Evolutionary conservation across 768 basidiomycete genomes (phyloP), one percentile per base, ranked within the genome.

Genomic region (Leccinellum luteum): DNA sequence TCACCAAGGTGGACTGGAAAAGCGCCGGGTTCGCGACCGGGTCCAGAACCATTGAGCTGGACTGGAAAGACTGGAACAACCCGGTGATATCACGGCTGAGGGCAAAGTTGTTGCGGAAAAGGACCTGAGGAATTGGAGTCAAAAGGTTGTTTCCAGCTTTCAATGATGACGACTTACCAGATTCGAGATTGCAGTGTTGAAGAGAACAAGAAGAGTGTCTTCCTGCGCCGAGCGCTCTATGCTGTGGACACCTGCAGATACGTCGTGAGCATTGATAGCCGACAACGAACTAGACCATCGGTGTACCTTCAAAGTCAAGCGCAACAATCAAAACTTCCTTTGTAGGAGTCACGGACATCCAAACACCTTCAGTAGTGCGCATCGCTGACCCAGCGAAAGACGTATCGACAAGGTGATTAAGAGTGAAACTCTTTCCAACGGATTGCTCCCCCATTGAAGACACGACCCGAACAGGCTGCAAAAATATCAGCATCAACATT

Each of bases 371-470:
- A 61, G 81, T 85, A 4, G 83, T 84, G 31, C 82, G 71, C 82
- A 86, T 85, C 0, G 85, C 85, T 10, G 79, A 82, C 6, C 85
- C 85, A 15, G 84, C 83, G 58, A 87, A 86, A 1, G 85, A 85
- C 0, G 84, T 83, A 59, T 86, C 85, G 1, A 77, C 77, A n/a
- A 86, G 71, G 58, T 86, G 85, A 56, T 86, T 85, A 23, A 85
- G 69, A 0, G 79, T 65, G 53, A 78, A 86, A 43, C 79, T 81
- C 60, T 86, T 86, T 6, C 85, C 85, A 1, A 86, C 84, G 0
- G 83, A 85, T 66, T 85, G 85, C 63, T 85, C 84, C 6, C 84
- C 84, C 84, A 86, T 86, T 1, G 84, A 86, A 0, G 85, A 85
- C 2, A 86, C 83, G 4, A 85, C 85, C 52, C 79, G 81, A 15